Conservation (phyloP, 345 rosid species). For the Citrus trifoliata region DNA sequence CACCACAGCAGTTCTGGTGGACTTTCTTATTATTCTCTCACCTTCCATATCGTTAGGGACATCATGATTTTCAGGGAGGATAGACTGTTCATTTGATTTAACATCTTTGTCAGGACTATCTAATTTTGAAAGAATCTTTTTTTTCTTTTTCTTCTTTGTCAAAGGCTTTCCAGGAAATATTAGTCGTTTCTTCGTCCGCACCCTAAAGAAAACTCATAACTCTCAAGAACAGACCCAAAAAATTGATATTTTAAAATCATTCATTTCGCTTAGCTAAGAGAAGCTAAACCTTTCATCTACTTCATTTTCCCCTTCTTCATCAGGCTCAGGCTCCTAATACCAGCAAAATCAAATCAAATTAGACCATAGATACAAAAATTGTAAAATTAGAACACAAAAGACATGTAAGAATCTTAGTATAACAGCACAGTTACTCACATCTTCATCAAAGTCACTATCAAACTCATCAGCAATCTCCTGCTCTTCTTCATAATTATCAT, state of each 20-base stretch:
- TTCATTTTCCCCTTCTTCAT: conserved; percentile 61
- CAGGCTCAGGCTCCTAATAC: conserved; percentile 86
- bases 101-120: conserved; percentile 42
- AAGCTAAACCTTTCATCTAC: conserved; percentile 47
- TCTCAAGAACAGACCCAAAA: not conserved
- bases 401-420: not conserved
- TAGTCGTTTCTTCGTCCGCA: conserved; percentile 55
- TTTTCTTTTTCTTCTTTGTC: conserved; percentile 74
- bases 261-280: not conserved
- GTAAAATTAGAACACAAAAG: not conserved
- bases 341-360: conserved; percentile 6
- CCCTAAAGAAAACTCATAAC: conserved; percentile 28
- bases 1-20: conserved; percentile 88
- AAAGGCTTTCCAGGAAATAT: conserved; percentile 66
- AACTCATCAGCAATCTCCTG: conserved; percentile 82
- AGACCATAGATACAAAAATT: not conserved
- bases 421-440: conserved; percentile 45
- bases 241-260: conserved; percentile 5
- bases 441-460: conserved; percentile 92
- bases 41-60: conserved; percentile 68
- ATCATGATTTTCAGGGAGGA: conserved; percentile 41
- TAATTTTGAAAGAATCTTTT: conserved; percentile 48
- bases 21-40: conserved; percentile 84
- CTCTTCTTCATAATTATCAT: conserved; percentile 77
- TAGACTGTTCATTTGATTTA: conserved; percentile 40